phyloP scores from a whole-genome alignment of 169 alveolate genomes.

The Plasmodium vivax region DNA sequence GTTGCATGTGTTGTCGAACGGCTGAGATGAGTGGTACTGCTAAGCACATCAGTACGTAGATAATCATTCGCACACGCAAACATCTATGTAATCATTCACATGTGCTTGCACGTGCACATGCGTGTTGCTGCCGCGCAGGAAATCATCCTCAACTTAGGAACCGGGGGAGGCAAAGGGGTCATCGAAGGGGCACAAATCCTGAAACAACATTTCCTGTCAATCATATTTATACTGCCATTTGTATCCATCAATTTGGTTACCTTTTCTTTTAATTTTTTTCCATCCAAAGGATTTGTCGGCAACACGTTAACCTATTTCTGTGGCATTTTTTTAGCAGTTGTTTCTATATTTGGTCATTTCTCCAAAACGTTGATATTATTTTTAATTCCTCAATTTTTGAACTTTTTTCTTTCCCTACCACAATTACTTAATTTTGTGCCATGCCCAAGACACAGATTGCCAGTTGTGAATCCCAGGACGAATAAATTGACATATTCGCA shows the following conservation, averaged over 20 bases:
- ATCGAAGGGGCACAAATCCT: conserved; percentile 60
- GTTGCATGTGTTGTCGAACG: background rate
- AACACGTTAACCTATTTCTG: conserved; percentile 94
- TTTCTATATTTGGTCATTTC: conserved; percentile 93
- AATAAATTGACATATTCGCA: conserved; percentile 86
- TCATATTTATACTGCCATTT: conserved; percentile 90
- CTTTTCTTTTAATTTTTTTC: conserved; percentile 89
- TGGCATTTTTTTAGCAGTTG: conserved; percentile 94
- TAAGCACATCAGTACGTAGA: background rate
- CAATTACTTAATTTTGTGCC: conserved; percentile 89
- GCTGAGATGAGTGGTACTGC: background rate
- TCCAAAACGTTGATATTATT: conserved; percentile 92
- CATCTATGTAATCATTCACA: background rate
- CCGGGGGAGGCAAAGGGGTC: background rate
- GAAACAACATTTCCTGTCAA: conserved; percentile 86
- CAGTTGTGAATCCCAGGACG: conserved; percentile 86
- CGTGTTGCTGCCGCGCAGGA: conserved; percentile 9
- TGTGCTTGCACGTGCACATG: background rate
- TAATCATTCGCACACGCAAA: background rate
- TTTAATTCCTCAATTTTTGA: conserved; percentile 92
- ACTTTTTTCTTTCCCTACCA: conserved; percentile 91
- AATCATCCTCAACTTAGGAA: conserved; percentile 71
- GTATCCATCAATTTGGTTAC: conserved; percentile 88
- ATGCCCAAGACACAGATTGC: conserved; percentile 95
- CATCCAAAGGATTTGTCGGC: conserved; percentile 95